Conservation (phyloP, 257 asterid species). For the Capsicum chinense region DNA sequence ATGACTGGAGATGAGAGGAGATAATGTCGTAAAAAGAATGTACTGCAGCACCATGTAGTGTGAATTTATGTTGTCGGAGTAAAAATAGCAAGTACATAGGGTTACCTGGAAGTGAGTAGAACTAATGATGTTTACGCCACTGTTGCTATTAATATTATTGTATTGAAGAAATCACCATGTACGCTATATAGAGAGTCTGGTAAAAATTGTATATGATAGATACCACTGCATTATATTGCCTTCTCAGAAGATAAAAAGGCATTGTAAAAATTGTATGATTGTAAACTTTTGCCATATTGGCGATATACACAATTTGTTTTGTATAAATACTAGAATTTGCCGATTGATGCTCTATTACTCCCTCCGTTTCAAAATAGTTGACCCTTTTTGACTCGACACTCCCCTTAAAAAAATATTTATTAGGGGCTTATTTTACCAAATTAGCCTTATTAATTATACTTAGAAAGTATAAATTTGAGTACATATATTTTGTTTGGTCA, state of each 20-base stretch:
- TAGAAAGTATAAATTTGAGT: no score
- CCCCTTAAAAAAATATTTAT: no score
- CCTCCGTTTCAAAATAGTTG: no score
- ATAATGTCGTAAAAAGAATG: neutral
- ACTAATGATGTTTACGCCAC: neutral
- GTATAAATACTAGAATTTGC: conserved; percentile 6
- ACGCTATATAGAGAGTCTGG: neutral
- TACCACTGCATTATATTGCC: conserved; percentile 20
- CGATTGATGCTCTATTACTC: neutral
- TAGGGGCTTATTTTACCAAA: no score
- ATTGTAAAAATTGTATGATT: neutral
- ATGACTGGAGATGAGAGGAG: neutral
- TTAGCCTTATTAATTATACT: no score
- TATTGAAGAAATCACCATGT: conserved; percentile 9
- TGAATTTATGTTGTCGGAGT: neutral
- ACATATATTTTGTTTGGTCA: no score
- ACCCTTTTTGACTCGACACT: no score
- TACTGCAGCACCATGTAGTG: neutral
- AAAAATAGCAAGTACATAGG: neutral
- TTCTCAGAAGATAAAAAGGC: conserved; percentile 1
- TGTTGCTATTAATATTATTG: conserved; percentile 1
- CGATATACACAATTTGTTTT: no score
- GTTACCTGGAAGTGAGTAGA: neutral
- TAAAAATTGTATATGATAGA: neutral
- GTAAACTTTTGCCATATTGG: conserved; percentile 19